Evolutionary conservation across 139 green algal genomes (phyloP), one percentile per base, ranked within the genome.

Genomic region (Micractinium sp.): DNA sequence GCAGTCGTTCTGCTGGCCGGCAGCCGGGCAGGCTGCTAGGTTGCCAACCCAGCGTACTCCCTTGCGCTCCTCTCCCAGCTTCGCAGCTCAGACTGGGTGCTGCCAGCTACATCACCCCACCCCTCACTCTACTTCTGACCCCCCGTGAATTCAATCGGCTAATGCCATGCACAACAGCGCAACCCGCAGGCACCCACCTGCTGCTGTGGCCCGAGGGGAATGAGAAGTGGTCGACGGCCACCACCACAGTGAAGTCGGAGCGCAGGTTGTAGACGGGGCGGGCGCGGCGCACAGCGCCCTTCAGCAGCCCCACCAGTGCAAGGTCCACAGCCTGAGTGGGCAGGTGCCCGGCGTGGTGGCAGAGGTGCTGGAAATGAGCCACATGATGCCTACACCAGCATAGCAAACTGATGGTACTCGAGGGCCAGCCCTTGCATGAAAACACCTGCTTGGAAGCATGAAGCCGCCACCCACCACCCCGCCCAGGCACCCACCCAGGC

Each of bases 191-290:
- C 38, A 84, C 74, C 13, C 18, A 81, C 91, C 91, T 86, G 22
- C 91, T 92, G 39, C 92, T 88, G 86, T 96, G 94, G 33, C 94
- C 94, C 63, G 85, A 93, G 22, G 94, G 94, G 69, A 96, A 96
- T 53, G 91, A 94, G 56, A 90, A 95, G 35, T 87, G 71, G 85
- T 96, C 94, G 27, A 96, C 94, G 7, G 91, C 69, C 27, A 96
- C 93, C 18, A 96, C 91, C 16, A 95, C 82, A 19, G 91, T 60
- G 60, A 94, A 95, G 83, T 96, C 94, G 0, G 87, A 88, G 20
- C 60, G 71, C 4, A 93, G 81, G 77, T 95, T 96, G 89, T 96
- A 95, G 0, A 90, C 81, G 5, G 94, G 94, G n/a, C 94, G 82
- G 25, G 73, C 36, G 23, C 94, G 88, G 33, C 89, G 77, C 15